phyloP scores from a whole-genome alignment of 139 green algal species.

The Haematococcus lacustris region DNA sequence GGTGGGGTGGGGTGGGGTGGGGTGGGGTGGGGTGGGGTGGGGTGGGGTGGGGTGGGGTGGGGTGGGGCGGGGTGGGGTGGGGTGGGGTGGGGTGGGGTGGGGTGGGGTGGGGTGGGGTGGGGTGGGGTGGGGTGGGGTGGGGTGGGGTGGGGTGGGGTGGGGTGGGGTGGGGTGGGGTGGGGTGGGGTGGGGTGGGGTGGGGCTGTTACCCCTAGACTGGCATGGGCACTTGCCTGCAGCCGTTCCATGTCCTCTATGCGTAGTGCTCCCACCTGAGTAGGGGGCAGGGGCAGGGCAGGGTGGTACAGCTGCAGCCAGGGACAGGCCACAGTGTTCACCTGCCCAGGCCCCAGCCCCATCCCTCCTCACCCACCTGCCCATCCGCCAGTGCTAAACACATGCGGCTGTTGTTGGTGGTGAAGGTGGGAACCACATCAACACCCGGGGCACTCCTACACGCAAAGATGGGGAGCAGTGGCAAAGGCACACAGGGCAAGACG shows the following conservation, averaged over 20 bases:
- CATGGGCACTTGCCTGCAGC: neutral
- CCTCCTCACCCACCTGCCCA: conserved; percentile 49
- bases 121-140: too few relatives aligned
- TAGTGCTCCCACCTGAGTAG: too few relatives aligned
- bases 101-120: too few relatives aligned
- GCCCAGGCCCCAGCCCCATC: too few relatives aligned
- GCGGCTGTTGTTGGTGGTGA: conserved; percentile 74
- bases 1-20: too few relatives aligned
- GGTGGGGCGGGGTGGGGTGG: too few relatives aligned
- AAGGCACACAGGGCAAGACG: neutral
- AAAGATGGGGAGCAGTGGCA: neutral
- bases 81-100: too few relatives aligned
- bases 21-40: too few relatives aligned
- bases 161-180: neutral
- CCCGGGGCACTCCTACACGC: conserved; percentile 47
- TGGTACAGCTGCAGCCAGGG: too few relatives aligned
- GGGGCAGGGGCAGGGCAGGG: too few relatives aligned
- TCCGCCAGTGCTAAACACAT: conserved; percentile 70
- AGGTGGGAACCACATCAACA: conserved; percentile 76
- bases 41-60: too few relatives aligned
- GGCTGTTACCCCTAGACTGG: neutral
- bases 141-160: neutral
- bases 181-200: neutral
- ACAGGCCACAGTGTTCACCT: too few relatives aligned
- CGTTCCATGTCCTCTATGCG: conserved; percentile 1